A percentile compares a stretch with the other conserved stretches of the same genome.
Evolutionary conservation across 176 grass and related monocot genomes (phyloP).

Genomic region (Raddia distichophylla): DNA sequence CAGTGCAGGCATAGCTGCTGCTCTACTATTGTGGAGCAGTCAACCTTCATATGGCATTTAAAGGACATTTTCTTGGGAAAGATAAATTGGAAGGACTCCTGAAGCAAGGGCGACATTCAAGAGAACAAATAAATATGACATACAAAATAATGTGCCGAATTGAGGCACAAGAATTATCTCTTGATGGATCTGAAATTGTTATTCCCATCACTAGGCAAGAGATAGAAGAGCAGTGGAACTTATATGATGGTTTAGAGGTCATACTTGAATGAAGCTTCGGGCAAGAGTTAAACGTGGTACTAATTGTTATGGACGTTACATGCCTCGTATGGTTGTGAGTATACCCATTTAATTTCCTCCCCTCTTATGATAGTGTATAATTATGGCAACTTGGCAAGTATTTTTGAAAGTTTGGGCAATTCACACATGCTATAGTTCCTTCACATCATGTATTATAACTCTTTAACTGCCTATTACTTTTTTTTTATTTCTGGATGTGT

Average conservation of each 20-base stretch:
- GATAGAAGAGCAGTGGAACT: constrained; percentile 78
- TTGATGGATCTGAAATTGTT: constrained; percentile 80
- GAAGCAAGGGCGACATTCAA: constrained; percentile 79
- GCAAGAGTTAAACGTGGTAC: constrained; percentile 70
- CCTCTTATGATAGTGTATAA: neutral
- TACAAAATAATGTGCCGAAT: constrained; percentile 91
- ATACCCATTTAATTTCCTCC: constrained; percentile 40
- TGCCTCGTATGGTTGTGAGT: constrained; percentile 89
- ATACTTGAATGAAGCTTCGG: constrained; percentile 70
- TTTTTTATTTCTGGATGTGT: constrained; percentile 25
- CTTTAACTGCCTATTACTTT: constrained; percentile 13
- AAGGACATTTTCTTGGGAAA: constrained; percentile 78
- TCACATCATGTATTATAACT: constrained; percentile 5
- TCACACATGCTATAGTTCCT: constrained; percentile 4
- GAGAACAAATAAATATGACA: constrained; percentile 78
- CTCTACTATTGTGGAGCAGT: constrained; percentile 68
- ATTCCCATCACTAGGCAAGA: constrained; percentile 80
- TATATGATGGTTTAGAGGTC: constrained; percentile 86
- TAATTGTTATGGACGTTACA: constrained; percentile 73
- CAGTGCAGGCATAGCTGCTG: constrained; percentile 67
- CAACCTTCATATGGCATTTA: constrained; percentile 76
- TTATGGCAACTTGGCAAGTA: constrained; percentile 28
- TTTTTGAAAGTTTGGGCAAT: constrained; percentile 19
- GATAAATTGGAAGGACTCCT: constrained; percentile 81
- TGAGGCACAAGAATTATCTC: constrained; percentile 70